Evolutionary conservation across 108 stramenopile genomes (phyloP), one percentile per base, ranked within the genome.

Genomic region (Nitzschia putrida): DNA sequence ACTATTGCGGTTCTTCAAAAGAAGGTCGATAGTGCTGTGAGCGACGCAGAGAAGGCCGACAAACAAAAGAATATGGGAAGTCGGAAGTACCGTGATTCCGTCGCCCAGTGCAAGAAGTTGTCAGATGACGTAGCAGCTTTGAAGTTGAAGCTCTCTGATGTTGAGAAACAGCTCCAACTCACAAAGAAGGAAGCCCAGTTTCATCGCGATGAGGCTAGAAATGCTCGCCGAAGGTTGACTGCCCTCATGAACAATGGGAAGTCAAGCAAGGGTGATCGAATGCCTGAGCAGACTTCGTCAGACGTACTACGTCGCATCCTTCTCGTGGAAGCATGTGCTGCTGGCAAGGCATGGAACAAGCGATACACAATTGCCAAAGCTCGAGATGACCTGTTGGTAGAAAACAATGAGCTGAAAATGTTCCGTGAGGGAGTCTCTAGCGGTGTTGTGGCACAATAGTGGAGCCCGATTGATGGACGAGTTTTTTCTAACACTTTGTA

Each of bases 111-210:
- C 14, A 26, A 53, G 21, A 68, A 68, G 24, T 20, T 68, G 39
- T 12, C 55, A 7, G n/a, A 42, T 7, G 67, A 68, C 40, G 4
- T 11, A 12, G 52, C 55, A 42, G 26, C 24, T 41, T 21, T 68
- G n/a, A 23, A 56, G 37, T 21, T 16, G 6, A 55, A 39, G 25
- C 8, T 68, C 1, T 9, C 13, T 4, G 20, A 43, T 23, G n/a
- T 23, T 18, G 55, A 68, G 25, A 22, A 40, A 20, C 25, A 68
- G 12, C 39, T 54, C 18, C 29, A 51, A 7, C 0, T 6, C 9
- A 55, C 55, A 8, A 68, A 44, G 50, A 43, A 54, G 41, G 67
- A 68, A 56, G 52, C 67, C 0, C 50, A 56, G 43, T 41, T 41
- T 26, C 45, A 53, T 29, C 51, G 53, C 7, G 51, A 53, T 38